Evolutionary conservation across 2,329 filamentous ascomycete species (phyloP).

Genomic region (Thielaviopsis populi): DNA sequence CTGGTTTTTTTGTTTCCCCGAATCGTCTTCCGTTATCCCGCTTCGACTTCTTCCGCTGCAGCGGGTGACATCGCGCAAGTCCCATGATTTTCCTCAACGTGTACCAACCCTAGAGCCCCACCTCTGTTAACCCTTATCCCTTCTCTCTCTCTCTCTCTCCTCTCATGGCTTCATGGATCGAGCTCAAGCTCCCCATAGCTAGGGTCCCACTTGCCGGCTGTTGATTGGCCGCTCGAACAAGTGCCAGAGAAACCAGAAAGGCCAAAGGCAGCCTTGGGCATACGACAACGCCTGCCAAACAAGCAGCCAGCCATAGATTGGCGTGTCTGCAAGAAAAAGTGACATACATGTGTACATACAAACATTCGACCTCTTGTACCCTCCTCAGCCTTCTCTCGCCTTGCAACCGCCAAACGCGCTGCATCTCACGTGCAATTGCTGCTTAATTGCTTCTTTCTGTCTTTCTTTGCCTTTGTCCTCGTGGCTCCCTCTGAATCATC

Average conservation of each 20-base stretch:
- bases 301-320: slow-evolving; percentile 11
- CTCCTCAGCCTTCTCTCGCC: too few relatives aligned
- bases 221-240: slow-evolving; percentile 12
- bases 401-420: too few relatives aligned
- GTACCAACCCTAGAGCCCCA: not conserved
- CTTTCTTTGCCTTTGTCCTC: not conserved
- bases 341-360: not conserved
- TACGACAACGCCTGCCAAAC: slow-evolving; percentile 19
- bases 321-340: not conserved
- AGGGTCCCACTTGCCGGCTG: not conserved
- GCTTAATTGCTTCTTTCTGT: not conserved
- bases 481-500: not conserved
- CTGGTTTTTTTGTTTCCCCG: not conserved
- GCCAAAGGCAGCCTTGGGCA: slow-evolving; percentile 21
- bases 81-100: too few relatives aligned
- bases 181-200: slow-evolving; percentile 8
- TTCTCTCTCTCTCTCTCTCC: too few relatives aligned
- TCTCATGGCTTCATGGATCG: not conserved
- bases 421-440: too few relatives aligned
- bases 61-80: not conserved
- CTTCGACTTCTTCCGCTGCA: not conserved
- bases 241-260: slow-evolving; percentile 15
- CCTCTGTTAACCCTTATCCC: not conserved
- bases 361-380: too few relatives aligned
- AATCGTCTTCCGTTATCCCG: not conserved